Evolutionary conservation across 805 yeast genomes (phyloP).

Genomic region (Yamadazyma sp.): DNA sequence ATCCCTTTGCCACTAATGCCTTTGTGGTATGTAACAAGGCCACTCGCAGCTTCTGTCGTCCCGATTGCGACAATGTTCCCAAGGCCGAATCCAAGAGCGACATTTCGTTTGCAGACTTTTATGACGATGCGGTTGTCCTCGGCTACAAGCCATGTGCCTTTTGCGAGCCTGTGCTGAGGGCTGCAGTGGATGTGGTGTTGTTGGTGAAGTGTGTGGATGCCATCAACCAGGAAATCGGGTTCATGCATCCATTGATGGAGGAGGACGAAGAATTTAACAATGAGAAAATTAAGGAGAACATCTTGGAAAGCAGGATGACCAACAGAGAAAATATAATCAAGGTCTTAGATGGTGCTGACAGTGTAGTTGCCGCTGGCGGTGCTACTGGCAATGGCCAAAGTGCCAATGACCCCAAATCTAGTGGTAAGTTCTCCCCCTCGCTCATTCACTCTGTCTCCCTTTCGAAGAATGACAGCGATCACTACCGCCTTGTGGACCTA

Average conservation of each 20-base stretch:
- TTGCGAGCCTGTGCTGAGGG: slow-evolving; percentile 53
- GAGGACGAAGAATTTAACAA: slow-evolving; percentile 44
- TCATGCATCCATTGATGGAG: slow-evolving; percentile 50
- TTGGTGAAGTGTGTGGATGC: slow-evolving; percentile 50
- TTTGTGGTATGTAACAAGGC: slow-evolving; percentile 53
- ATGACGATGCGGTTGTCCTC: slow-evolving; percentile 40
- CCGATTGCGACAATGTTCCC: slow-evolving; percentile 60
- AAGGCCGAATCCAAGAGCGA: slow-evolving; percentile 45
- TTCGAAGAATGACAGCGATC: slow-evolving; percentile 65
- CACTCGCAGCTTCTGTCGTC: slow-evolving; percentile 55
- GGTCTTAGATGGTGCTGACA: too few species aligned
- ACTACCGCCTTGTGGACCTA: slow-evolving; percentile 64
- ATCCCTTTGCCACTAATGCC: slow-evolving; percentile 62
- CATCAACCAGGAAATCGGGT: slow-evolving; percentile 59
- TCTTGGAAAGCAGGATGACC: slow-evolving; percentile 25
- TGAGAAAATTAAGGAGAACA: slow-evolving; percentile 36
- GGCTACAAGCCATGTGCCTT: slow-evolving; percentile 53
- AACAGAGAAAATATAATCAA: slow-evolving; percentile 26
- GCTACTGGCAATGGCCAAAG: too few species aligned
- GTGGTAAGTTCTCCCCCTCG: too few species aligned
- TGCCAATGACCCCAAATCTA: too few species aligned
- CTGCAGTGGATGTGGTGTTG: slow-evolving; percentile 46
- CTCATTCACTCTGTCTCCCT: slow-evolving; percentile 21
- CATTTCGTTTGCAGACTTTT: slow-evolving; percentile 43
- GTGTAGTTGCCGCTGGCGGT: too few species aligned